Base-by-base conservation (phyloP, 129 eudicot species). In the Flaveria robusta region DNA sequence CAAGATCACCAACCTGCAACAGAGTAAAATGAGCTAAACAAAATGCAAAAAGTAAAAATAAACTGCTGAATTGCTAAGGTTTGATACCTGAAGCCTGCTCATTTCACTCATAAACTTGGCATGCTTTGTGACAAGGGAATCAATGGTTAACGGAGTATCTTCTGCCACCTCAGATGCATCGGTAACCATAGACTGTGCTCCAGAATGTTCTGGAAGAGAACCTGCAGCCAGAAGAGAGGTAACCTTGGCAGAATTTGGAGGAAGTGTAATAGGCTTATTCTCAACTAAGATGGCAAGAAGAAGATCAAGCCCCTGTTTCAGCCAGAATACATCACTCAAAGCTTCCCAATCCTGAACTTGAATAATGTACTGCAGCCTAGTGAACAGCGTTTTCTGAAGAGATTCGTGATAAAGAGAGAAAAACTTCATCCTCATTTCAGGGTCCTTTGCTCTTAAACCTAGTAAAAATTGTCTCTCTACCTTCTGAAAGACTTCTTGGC, bases 321-420 rank as follows among this genome's bases (percentile, higher is more conserved):
- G 92, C 99, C 99, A 95, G 72, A 95, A 95, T 41, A 91, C 99
- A 77, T 95, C 99, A 73, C 97, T 86, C 72, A 95, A 76, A 86
- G 99, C 97, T 72, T 95, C 97, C 99, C 99, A 95, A 23, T 91
- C 97, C 84, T 95, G 99, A 70, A 85, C 75, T 81, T 95, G 97
- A 56, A 91, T 95, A 26, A 95, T 91, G 84, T 95, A 95, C 46
- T 95, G 99, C 83, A 95, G 75, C 84, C 99, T 85, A 51, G 90
- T 84, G 83, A 91, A 95, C 51, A 95, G 79, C 29, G 95, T 89
- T 86, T 89, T 95, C 74, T 87, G 97, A 27, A 95, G 92, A 31
- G 97, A 89, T 68, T 95, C 99, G 18, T 95, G 99, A 68, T 95
- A 95, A 19, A 95, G 91, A 20, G 87, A 78, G 75, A 95, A 95